Percentiles rank a stretch among this genome's conserved stretches.
phyloP scores from a whole-genome alignment of 176 grass and related monocot species.

The Rhynchospora pubera region DNA sequence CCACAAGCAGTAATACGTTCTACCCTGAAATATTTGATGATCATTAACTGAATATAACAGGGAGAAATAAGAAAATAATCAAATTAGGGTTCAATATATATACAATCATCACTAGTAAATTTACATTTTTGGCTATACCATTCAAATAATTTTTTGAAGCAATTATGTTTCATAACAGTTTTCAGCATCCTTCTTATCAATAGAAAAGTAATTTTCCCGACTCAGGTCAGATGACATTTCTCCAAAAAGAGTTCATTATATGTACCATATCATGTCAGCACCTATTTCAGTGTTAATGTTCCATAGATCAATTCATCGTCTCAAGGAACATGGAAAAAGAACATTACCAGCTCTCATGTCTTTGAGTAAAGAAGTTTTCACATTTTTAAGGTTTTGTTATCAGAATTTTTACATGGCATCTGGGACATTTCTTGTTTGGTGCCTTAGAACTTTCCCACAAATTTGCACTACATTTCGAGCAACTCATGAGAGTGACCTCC shows the following conservation, averaged over 20 bases:
- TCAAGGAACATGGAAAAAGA: background rate
- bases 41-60: background rate
- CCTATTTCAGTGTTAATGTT: background rate
- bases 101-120: background rate
- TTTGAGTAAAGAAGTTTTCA: background rate
- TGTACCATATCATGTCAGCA: background rate
- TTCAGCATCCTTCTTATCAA: background rate
- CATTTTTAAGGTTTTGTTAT: background rate
- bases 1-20: constrained; percentile 67
- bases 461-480: background rate
- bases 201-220: too few relatives aligned
- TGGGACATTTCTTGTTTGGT: background rate
- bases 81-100: background rate
- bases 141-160: background rate
- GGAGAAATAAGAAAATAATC: background rate
- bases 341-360: background rate
- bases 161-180: background rate
- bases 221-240: too few relatives aligned
- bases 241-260: background rate
- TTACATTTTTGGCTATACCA: background rate
- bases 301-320: background rate
- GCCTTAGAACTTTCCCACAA: background rate
- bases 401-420: background rate
- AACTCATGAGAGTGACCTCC: background rate
- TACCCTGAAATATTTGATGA: constrained; percentile 40